Evolutionary conservation across 306 rosid species (phyloP).

Genomic region (Castanea mollissima): DNA sequence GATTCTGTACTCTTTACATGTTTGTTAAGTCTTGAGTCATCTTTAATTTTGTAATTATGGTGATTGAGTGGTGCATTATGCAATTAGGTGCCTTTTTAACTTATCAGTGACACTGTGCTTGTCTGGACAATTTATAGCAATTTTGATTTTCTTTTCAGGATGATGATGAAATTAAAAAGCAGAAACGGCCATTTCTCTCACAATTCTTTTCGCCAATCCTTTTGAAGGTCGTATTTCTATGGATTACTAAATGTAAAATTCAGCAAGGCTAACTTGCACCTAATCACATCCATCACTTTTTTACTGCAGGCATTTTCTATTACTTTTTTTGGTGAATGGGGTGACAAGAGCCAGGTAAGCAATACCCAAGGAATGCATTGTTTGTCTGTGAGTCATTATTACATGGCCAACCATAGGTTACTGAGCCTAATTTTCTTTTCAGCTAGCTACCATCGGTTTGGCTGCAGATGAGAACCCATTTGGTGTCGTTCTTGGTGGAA

Average conservation of each 20-base stretch:
- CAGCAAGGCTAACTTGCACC: slow-evolving; percentile 1
- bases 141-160: slow-evolving; percentile 41
- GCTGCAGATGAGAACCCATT: slow-evolving; percentile 93
- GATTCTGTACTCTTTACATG: not conserved
- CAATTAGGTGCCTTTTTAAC: not conserved
- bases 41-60: not conserved
- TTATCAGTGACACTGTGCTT: not conserved
- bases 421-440: slow-evolving; percentile 36
- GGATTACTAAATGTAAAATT: slow-evolving; percentile 7
- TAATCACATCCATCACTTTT: slow-evolving; percentile 23
- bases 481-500: slow-evolving; percentile 96
- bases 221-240: slow-evolving; percentile 54
- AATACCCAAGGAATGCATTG: slow-evolving; percentile 1
- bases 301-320: slow-evolving; percentile 82
- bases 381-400: not conserved
- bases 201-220: slow-evolving; percentile 79
- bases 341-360: slow-evolving; percentile 96
- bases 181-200: slow-evolving; percentile 51
- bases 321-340: slow-evolving; percentile 98
- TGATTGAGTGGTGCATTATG: not conserved
- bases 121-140: not conserved
- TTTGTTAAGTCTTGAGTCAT: not conserved
- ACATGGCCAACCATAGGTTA: not conserved
- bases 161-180: slow-evolving; percentile 62
- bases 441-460: slow-evolving; percentile 92